Evolutionary conservation across 2,329 filamentous ascomycete species (phyloP), one percentile per base, ranked within the genome.

Genomic region (Colletotrichum sansevieriae): DNA sequence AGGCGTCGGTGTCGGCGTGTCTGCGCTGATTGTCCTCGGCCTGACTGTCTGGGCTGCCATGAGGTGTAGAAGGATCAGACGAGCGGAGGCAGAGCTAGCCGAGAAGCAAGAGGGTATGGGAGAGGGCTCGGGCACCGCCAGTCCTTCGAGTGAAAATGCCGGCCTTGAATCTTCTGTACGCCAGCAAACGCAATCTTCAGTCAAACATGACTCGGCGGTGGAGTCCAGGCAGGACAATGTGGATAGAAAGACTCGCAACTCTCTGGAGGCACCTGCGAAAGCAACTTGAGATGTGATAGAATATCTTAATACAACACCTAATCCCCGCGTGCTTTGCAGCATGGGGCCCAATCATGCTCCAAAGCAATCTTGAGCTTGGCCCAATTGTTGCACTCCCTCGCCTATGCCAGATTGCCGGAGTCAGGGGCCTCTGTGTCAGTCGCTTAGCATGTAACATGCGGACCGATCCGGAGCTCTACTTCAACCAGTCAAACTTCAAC

Each of bases 1-100:
- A 7, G 61, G 51, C 1, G 43, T 65, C 22, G 39, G 56, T 3
- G 20, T 62, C 8, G 51, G 56, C 6, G 22, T 35, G 10, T 13
- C 56, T 18, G 43, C 33, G 22, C 9, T 65, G 3, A 10, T 65
- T 15, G 46, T 65, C 4, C 0, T 51, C 5, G 56, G n/a, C 3
- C 18, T 70, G 22, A 35, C 44, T n/a, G 29, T 43, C 9, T 65
- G 69, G 65, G 65, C 65, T 18, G 18, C 63, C 44, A 33, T 25
- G 61, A 20, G 65, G 4, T 65, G 65, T 25, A 60, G 65, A 8
- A 55, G 61, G 15, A 49, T 65, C 3, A 71, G 61, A 7, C 33
- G 55, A 18, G 61, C 29, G 1, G 55, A 62, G 49, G 44, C 33
- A 25, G 56, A 69, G 25, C 12, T 60, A 22, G 47, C 22, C 15